Percentiles rank a stretch among this genome's conserved stretches.
Evolutionary conservation across 1,139 yeast genomes (phyloP).

Genomic region (Lodderomyces oxycetoniae): DNA sequence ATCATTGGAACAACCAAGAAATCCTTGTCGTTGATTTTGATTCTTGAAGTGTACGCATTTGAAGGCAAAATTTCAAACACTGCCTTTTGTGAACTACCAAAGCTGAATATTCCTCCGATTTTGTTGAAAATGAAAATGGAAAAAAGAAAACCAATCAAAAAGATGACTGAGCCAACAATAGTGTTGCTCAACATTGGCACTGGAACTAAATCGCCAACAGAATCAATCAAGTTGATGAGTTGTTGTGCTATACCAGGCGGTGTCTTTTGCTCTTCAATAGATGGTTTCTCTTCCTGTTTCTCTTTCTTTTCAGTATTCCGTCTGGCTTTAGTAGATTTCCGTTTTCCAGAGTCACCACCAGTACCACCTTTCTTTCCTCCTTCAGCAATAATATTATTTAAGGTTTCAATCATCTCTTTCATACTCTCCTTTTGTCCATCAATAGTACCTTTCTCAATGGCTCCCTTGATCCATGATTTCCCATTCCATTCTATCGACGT

Average conservation of each 20-base stretch:
- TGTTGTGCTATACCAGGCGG: slow-evolving; percentile 15
- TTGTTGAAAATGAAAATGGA: neutral
- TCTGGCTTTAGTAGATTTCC: slow-evolving; percentile 23
- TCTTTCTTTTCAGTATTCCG: slow-evolving; percentile 17
- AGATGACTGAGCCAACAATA: slow-evolving; percentile 22
- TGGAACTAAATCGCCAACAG: slow-evolving; percentile 29
- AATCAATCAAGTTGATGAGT: slow-evolving; percentile 21
- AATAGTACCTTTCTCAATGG: slow-evolving; percentile 85
- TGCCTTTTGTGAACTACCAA: neutral
- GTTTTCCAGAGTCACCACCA: slow-evolving; percentile 15
- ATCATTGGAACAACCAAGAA: slow-evolving; percentile 45
- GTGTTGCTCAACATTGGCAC: slow-evolving; percentile 25
- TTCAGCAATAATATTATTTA: slow-evolving; percentile 43
- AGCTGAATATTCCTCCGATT: neutral
- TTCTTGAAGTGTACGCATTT: slow-evolving; percentile 12
- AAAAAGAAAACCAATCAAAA: slow-evolving; percentile 14
- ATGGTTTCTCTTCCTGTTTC: slow-evolving; percentile 10
- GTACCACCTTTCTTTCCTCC: slow-evolving; percentile 10
- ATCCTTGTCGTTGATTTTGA: slow-evolving; percentile 38
- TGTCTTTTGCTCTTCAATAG: slow-evolving; percentile 10
- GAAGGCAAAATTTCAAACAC: slow-evolving; percentile 11
- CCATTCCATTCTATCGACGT: slow-evolving; percentile 85
- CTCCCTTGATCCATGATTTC: slow-evolving; percentile 88
- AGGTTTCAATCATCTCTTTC: slow-evolving; percentile 52
- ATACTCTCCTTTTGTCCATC: slow-evolving; percentile 83